Evolutionary conservation across 441 rosid genomes (phyloP), one percentile per base, ranked within the genome.

Genomic region (Populus hybrid): DNA sequence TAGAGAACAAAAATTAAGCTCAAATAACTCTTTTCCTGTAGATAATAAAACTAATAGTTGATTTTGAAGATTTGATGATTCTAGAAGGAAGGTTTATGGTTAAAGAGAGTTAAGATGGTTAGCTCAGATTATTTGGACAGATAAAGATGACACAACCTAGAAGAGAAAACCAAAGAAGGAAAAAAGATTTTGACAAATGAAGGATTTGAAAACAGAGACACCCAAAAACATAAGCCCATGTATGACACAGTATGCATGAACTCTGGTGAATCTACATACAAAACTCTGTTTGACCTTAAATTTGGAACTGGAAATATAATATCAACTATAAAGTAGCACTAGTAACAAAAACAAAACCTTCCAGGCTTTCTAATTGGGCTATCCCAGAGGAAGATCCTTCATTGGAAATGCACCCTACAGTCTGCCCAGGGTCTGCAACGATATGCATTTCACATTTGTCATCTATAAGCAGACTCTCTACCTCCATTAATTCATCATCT

Each of bases 401-500:
- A 74, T 80, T 85, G 16, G 84, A 71, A 76, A 75, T 84, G 81
- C 83, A 83, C 71, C 80, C 88, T 70, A 84, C 76, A 72, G 78
- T 81, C 84, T 87, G 88, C 82, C 82, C 83, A 78, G 82, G 73
- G 74, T 90, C 86, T 9, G 88, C 78, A 79, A 89, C 84, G 74
- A 82, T 71, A 82, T 79, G 88, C 88, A 85, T 85, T 76, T 87
- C 84, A 21, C 71, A 81, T 78, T 85, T 89, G 66, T 88, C 90
- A 82, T 87, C 88, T 74, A 82, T 83, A 75, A 95, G 89, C 81
- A 95, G 85, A 31, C 87, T 93, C 77, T 87, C 89, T 74, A 95
- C 95, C 90, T 89, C 92, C 92, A 92, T 86, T 68, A 89, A 82
- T 87, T 95, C 98, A 82, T 92, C 97, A 87, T 95, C 99, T 14